phyloP scores from a whole-genome alignment of 2,329 filamentous ascomycete species.

The Fusarium sp. region DNA sequence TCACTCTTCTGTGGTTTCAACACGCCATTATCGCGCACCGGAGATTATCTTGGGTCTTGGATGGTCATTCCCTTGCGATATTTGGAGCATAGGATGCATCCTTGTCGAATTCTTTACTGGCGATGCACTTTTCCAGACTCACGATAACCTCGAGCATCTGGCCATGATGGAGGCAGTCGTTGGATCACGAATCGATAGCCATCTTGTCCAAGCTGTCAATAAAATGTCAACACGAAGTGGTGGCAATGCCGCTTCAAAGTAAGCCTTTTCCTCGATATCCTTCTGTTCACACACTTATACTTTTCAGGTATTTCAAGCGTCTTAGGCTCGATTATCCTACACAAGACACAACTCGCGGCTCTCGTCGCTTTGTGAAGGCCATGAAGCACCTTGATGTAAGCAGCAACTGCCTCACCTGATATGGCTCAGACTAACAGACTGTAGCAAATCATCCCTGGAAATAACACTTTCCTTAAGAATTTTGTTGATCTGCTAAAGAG shows the following conservation, averaged over 20 bases:
- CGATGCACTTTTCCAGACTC: conserved; percentile 78
- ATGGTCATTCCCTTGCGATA: conserved; percentile 79
- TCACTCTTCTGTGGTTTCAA: conserved; percentile 78
- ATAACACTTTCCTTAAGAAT: conserved; percentile 69
- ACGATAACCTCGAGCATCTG: conserved; percentile 78
- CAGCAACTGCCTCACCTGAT: not conserved
- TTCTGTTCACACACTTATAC: conserved; percentile 44
- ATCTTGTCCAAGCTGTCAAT: conserved; percentile 64
- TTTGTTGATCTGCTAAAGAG: conserved; percentile 74
- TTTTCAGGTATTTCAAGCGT: conserved; percentile 73
- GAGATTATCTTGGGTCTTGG: conserved; percentile 78
- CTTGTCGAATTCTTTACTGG: conserved; percentile 79
- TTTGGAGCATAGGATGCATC: conserved; percentile 81
- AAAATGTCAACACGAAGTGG: conserved; percentile 68
- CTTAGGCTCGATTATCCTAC: conserved; percentile 74
- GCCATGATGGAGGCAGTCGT: conserved; percentile 82
- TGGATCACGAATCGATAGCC: conserved; percentile 68
- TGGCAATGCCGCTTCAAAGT: conserved; percentile 75
- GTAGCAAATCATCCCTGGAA: conserved; percentile 74
- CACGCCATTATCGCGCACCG: conserved; percentile 76
- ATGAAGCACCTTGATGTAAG: conserved; percentile 76
- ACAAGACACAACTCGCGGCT: conserved; percentile 72
- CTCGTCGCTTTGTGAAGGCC: conserved; percentile 75
- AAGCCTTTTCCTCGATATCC: conserved; percentile 44
- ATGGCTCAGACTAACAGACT: conserved; percentile 11